Evolutionary conservation across 164 flowering plant genomes (phyloP).

Genomic region (Magnolia officinalis): DNA sequence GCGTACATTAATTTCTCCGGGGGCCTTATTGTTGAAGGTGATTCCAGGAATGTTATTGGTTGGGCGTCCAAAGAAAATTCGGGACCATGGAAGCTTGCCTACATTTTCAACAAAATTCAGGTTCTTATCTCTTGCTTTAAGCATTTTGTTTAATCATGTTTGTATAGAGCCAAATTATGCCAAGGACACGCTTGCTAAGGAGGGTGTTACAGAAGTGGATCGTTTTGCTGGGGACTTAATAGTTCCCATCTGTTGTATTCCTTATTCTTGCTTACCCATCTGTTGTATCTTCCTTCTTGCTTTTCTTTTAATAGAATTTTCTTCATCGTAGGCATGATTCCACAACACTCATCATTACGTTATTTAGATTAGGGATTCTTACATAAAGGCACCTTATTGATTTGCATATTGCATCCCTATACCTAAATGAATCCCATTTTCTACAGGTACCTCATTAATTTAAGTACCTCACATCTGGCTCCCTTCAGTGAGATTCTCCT

Average conservation of each 20-base stretch:
- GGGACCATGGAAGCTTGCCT: background rate
- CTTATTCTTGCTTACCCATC: too few species aligned
- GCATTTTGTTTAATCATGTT: background rate
- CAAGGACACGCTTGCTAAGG: background rate
- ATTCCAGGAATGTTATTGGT: background rate
- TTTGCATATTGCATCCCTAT: too few species aligned
- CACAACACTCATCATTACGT: background rate
- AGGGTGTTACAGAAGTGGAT: background rate
- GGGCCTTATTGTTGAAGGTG: background rate
- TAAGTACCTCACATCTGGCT: too few species aligned
- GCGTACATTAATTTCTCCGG: background rate
- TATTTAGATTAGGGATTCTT: background rate
- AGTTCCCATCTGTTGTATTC: background rate
- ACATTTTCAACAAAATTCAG: background rate
- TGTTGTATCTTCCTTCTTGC: too few species aligned
- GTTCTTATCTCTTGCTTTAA: background rate
- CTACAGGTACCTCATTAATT: too few species aligned
- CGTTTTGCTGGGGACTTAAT: background rate
- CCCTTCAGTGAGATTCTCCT: too few species aligned
- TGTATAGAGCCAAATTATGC: background rate
- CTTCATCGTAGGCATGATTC: background rate
- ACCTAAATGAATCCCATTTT: too few species aligned
- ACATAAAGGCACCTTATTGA: too few species aligned
- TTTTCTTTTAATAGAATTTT: too few species aligned
- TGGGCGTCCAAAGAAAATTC: background rate